These are phyloP conservation scores for Avena sativa DNA, from an alignment of 176 grass and related monocot species.

Conservation along the genomic window DNA sequence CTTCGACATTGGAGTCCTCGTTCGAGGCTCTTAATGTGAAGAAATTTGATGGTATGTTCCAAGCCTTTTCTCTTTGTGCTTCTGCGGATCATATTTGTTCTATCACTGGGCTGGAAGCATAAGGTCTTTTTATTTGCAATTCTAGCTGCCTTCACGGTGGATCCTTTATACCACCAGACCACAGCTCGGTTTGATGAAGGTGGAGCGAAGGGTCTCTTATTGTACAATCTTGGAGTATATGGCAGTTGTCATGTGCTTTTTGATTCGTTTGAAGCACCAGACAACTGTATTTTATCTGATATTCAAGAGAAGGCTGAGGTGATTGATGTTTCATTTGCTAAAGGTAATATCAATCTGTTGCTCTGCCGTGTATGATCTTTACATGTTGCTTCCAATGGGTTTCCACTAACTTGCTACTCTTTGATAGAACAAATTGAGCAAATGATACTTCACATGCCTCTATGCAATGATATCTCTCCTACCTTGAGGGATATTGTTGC, in stretches of 20 bases:
- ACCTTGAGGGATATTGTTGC: constrained; percentile 77
- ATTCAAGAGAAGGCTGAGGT: constrained; percentile 49
- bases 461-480: constrained; percentile 81
- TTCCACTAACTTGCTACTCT: constrained; percentile 38
- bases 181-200: constrained; percentile 99
- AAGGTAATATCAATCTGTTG: constrained; percentile 63
- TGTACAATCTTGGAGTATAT: constrained; percentile 94
- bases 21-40: constrained; percentile 96
- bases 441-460: constrained; percentile 74
- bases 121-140: constrained; percentile 45
- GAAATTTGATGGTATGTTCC: constrained; percentile 87
- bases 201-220: constrained; percentile 90
- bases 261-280: constrained; percentile 93
- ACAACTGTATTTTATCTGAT: constrained; percentile 63
- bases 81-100: constrained; percentile 36
- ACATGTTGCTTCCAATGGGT: constrained; percentile 31
- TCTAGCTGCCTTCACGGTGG: constrained; percentile 89
- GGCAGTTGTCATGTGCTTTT: constrained; percentile 79
- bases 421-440: constrained; percentile 75
- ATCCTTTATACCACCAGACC: constrained; percentile 97
- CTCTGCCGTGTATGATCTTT: constrained; percentile 10
- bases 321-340: constrained; percentile 85
- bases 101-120: constrained; percentile 18
- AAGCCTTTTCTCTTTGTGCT: constrained; percentile 37
- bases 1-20: constrained; percentile 83